Percentiles rank a stretch among this genome's conserved stretches.
These are phyloP conservation scores for Leccinellum albellum DNA, from an alignment of 768 basidiomycete species.

Conservation along the genomic window DNA sequence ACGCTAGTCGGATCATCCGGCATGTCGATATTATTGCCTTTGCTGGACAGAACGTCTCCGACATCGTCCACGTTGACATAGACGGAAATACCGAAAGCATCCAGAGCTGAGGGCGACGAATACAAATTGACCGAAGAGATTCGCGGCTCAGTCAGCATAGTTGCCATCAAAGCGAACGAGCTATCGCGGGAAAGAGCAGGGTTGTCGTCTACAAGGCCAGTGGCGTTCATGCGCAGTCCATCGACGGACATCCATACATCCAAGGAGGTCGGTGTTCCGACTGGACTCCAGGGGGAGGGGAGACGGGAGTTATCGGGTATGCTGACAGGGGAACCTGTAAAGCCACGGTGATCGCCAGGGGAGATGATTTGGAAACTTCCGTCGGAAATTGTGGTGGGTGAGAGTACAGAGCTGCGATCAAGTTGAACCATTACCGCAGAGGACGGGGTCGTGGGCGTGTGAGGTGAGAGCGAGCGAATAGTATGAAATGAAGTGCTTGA, in stretches of 20 bases:
- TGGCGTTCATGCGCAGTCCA: constrained; percentile 14
- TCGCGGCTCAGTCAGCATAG: not conserved
- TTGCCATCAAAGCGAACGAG: not conserved
- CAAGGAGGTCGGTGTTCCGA: constrained; percentile 1
- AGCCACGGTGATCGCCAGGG: constrained; percentile 11
- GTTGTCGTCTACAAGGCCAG: constrained; percentile 9
- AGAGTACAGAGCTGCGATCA: constrained; percentile 23
- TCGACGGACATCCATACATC: constrained; percentile 26
- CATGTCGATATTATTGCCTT: not conserved
- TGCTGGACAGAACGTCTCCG: not conserved
- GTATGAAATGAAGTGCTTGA: constrained; percentile 5
- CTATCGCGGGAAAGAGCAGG: not conserved
- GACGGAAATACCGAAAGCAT: constrained; percentile 17
- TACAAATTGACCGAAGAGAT: constrained; percentile 6
- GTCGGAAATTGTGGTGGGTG: constrained; percentile 24
- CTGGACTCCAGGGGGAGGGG: constrained; percentile 31
- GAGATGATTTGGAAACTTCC: constrained; percentile 23
- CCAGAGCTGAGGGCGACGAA: constrained; percentile 15
- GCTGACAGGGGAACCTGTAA: constrained; percentile 6
- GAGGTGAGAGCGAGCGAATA: constrained; percentile 2
- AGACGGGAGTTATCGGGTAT: constrained; percentile 10
- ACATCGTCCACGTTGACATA: constrained; percentile 11
- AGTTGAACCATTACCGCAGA: constrained; percentile 10
- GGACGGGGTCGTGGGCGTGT: constrained; percentile 11
- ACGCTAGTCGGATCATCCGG: not conserved